A percentile compares a stretch with the other conserved stretches of the same genome.
Conservation (phyloP, 2,329 filamentous ascomycete genomes). For the Colletotrichum sp. region DNA sequence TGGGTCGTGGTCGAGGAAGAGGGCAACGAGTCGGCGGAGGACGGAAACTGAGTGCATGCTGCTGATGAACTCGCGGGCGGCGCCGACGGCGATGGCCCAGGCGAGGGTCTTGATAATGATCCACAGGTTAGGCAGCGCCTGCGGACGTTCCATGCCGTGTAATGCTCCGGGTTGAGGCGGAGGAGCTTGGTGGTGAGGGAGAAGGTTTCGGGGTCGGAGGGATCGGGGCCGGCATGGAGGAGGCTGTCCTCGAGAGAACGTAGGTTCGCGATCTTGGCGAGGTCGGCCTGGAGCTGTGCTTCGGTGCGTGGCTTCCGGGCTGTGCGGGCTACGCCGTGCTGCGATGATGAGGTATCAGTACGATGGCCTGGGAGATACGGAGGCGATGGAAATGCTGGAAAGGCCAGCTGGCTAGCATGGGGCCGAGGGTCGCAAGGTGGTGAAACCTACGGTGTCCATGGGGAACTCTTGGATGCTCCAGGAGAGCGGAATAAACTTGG, state of each 20-base stretch:
- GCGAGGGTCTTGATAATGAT: conserved; percentile 59
- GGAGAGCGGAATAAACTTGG: neutral
- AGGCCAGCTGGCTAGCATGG: neutral
- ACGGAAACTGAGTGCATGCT: conserved; percentile 64
- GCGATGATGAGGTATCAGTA: neutral
- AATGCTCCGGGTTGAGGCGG: conserved; percentile 83
- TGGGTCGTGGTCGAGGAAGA: conserved; percentile 58
- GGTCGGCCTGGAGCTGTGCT: conserved; percentile 73
- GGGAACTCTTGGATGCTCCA: neutral
- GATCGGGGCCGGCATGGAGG: neutral
- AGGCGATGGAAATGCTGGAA: neutral
- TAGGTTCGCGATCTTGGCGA: conserved; percentile 78
- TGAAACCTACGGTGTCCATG: conserved; percentile 27
- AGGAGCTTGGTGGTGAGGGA: conserved; percentile 75
- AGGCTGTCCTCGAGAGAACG: conserved; percentile 63
- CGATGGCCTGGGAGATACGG: neutral
- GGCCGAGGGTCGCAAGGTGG: neutral
- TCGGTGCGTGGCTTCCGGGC: conserved; percentile 64
- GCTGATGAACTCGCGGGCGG: conserved; percentile 58
- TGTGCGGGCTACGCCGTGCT: conserved; percentile 86
- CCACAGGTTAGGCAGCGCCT: conserved; percentile 70
- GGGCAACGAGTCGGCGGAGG: conserved; percentile 62
- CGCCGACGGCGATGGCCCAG: conserved; percentile 58
- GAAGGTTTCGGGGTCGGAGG: conserved; percentile 54
- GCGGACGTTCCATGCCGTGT: conserved; percentile 90